Evolutionary conservation across 768 basidiomycete genomes (phyloP).

Genomic region (Psilocybe cyanescens): DNA sequence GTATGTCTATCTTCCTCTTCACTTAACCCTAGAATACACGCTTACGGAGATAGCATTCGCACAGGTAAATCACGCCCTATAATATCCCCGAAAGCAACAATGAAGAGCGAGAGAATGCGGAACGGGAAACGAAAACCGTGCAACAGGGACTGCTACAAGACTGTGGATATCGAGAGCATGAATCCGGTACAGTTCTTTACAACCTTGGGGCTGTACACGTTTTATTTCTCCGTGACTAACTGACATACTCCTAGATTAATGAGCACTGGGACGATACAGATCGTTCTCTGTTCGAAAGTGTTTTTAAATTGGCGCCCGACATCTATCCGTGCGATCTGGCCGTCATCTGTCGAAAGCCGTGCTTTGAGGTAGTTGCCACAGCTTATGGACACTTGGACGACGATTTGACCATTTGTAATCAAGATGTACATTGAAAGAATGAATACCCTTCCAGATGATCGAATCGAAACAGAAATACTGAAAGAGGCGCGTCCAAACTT

Average conservation of each 20-base stretch:
- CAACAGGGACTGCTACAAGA: slow-evolving; percentile 14
- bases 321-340: slow-evolving; percentile 53
- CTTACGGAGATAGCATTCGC: too few species aligned
- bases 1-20: slow-evolving; percentile 12
- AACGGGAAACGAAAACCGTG: slow-evolving; percentile 1
- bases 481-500: slow-evolving; percentile 1
- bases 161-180: slow-evolving; percentile 3
- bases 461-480: neutral
- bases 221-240: neutral
- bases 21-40: too few species aligned
- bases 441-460: slow-evolving; percentile 19
- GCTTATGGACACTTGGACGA: neutral
- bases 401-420: neutral
- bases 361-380: slow-evolving; percentile 42
- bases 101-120: slow-evolving; percentile 6
- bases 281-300: slow-evolving; percentile 29
- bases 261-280: slow-evolving; percentile 32
- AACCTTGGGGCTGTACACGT: neutral
- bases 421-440: slow-evolving; percentile 26
- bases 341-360: slow-evolving; percentile 48
- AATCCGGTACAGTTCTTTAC: neutral
- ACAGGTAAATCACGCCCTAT: neutral
- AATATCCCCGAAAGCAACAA: slow-evolving; percentile 3
- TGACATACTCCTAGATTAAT: slow-evolving; percentile 16
- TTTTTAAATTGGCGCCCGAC: slow-evolving; percentile 49